These are phyloP conservation scores for Beauveria bassiana DNA, from an alignment of 2,329 filamentous ascomycete genomes.

Conservation along the genomic window DNA sequence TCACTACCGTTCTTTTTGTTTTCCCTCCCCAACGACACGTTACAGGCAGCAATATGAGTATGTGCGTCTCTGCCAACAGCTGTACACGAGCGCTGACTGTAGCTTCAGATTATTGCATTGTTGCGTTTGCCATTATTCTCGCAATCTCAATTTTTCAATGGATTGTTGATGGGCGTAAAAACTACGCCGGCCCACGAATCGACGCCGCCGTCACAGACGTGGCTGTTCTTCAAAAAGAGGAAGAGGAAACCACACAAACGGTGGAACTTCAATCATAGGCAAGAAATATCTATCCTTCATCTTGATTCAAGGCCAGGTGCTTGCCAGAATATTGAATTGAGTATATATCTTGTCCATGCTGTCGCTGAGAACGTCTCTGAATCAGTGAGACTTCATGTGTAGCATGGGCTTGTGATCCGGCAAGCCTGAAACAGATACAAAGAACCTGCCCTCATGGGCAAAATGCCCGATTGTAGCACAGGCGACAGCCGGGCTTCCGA, in stretches of 20 bases:
- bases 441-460: too few species aligned
- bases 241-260: slow-evolving; percentile 6
- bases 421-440: neutral
- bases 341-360: neutral
- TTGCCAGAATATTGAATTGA: neutral
- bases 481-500: too few species aligned
- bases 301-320: neutral
- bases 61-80: neutral
- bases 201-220: slow-evolving; percentile 9
- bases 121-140: slow-evolving; percentile 38
- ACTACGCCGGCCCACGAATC: slow-evolving; percentile 29
- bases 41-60: slow-evolving; percentile 57
- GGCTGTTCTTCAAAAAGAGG: neutral
- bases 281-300: neutral
- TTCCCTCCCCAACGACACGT: slow-evolving; percentile 63
- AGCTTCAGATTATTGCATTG: slow-evolving; percentile 33
- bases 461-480: too few species aligned
- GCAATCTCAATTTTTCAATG: slow-evolving; percentile 34
- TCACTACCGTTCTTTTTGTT: slow-evolving; percentile 66
- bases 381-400: neutral
- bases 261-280: slow-evolving; percentile 15
- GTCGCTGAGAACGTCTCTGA: neutral
- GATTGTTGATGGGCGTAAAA: slow-evolving; percentile 38
- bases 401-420: neutral
- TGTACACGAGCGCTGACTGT: neutral